A percentile compares a stretch with the other conserved stretches of the same genome.
Evolutionary conservation across 106 monocot genomes (phyloP).

Genomic region (Apostasia shenzhenica): DNA sequence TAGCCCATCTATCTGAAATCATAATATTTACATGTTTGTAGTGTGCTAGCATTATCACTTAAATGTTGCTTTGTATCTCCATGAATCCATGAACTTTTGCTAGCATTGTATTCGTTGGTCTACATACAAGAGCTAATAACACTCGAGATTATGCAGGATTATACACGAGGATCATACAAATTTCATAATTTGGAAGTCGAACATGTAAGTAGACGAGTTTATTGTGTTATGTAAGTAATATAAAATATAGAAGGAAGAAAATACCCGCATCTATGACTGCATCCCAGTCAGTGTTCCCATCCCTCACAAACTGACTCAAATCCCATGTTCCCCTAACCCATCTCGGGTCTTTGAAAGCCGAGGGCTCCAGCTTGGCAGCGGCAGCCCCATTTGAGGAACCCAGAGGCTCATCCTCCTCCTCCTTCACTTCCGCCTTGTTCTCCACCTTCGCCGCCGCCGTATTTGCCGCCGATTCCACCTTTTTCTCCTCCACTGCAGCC

Average conservation of each 20-base stretch:
- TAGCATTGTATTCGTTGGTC: too few relatives aligned
- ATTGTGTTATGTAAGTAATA: too few relatives aligned
- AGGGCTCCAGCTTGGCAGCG: conserved; percentile 3
- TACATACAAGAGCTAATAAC: too few relatives aligned
- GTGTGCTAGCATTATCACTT: too few relatives aligned
- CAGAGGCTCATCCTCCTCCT: conserved; percentile 5
- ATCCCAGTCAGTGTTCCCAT: conserved; percentile 58
- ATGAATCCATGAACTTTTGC: too few relatives aligned
- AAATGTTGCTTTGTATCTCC: too few relatives aligned
- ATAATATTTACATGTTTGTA: too few relatives aligned
- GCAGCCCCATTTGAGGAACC: conserved; percentile 20
- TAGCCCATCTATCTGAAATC: too few relatives aligned
- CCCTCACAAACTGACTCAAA: conserved; percentile 53
- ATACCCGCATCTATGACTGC: conserved; percentile 70
- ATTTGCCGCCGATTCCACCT: conserved; percentile 5
- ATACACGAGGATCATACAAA: too few relatives aligned
- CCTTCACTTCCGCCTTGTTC: background rate
- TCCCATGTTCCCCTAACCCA: conserved; percentile 80
- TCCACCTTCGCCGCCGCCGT: background rate
- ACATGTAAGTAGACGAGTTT: too few relatives aligned
- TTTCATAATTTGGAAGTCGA: too few relatives aligned
- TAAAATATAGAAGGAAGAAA: background rate
- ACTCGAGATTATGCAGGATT: too few relatives aligned
- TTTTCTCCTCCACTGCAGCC: conserved; percentile 14
- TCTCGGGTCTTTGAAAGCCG: conserved; percentile 40